phyloP scores from a whole-genome alignment of 495 filamentous ascomycete species.

The Penicillium cinerascens region DNA sequence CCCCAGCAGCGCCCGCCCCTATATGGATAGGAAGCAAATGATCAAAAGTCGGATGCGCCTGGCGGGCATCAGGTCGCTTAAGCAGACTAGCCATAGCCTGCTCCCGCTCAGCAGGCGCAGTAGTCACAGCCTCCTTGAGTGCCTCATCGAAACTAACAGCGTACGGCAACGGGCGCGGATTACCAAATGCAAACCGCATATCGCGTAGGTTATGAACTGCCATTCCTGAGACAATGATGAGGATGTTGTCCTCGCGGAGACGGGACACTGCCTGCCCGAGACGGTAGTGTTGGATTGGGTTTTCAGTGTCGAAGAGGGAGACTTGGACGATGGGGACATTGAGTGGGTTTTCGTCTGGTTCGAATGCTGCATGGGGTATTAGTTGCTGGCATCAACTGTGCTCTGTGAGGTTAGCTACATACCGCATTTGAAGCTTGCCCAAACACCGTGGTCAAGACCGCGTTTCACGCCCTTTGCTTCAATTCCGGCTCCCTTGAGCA shows the following conservation, averaged over 20 bases:
- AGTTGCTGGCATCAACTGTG: background rate
- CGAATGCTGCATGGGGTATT: constrained; percentile 50
- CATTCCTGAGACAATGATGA: constrained; percentile 81
- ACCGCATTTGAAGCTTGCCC: constrained; percentile 66
- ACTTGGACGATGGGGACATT: constrained; percentile 79
- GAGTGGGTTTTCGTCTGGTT: constrained; percentile 69
- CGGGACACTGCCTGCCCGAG: constrained; percentile 65
- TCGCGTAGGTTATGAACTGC: constrained; percentile 83
- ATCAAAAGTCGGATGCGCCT: constrained; percentile 77
- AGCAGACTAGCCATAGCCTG: constrained; percentile 57
- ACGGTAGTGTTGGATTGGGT: constrained; percentile 65
- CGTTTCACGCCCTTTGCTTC: constrained; percentile 59
- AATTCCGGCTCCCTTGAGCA: constrained; percentile 60
- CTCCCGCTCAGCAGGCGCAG: constrained; percentile 52
- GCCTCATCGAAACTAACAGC: constrained; percentile 74
- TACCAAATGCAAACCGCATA: constrained; percentile 43
- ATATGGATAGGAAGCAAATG: constrained; percentile 79
- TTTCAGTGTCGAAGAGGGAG: constrained; percentile 66
- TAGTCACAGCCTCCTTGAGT: constrained; percentile 64
- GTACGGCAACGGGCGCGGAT: constrained; percentile 58
- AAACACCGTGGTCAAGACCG: constrained; percentile 81
- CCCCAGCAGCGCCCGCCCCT: constrained; percentile 64
- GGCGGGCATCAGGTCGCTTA: constrained; percentile 62
- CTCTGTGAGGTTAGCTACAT: constrained; percentile 16
- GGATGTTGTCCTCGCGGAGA: constrained; percentile 68